Evolutionary conservation across 768 basidiomycete species (phyloP).

Genomic region (Boletus pseudo-olivaceus): DNA sequence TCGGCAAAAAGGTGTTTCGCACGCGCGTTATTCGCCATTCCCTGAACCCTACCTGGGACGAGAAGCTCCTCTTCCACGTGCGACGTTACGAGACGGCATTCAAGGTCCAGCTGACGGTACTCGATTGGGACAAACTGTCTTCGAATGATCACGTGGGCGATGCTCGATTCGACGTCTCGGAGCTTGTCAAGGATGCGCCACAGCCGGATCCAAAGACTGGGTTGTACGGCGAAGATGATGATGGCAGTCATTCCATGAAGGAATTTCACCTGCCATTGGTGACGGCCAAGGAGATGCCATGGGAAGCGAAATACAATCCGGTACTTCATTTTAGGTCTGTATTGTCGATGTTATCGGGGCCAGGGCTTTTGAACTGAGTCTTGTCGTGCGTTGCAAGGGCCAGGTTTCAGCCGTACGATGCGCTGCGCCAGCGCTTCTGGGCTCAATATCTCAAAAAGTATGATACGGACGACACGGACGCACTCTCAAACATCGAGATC

Average conservation of each 20-base stretch:
- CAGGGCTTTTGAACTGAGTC: not conserved
- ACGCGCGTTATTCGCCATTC: constrained; percentile 86
- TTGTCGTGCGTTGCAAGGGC: constrained; percentile 48
- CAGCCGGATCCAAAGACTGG: constrained; percentile 58
- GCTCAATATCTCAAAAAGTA: constrained; percentile 84
- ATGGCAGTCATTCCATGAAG: constrained; percentile 52
- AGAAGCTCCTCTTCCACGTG: constrained; percentile 94
- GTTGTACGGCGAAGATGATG: constrained; percentile 37
- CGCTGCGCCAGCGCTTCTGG: constrained; percentile 90
- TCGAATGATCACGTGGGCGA: constrained; percentile 90
- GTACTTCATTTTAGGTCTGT: constrained; percentile 59
- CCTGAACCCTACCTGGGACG: constrained; percentile 87
- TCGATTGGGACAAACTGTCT: constrained; percentile 95
- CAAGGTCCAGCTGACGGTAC: constrained; percentile 75
- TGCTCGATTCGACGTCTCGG: constrained; percentile 62
- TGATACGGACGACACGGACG: constrained; percentile 76
- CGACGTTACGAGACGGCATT: constrained; percentile 79
- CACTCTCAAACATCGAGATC: constrained; percentile 79
- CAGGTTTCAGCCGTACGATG: constrained; percentile 93
- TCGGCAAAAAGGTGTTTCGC: constrained; percentile 95
- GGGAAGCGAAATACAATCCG: constrained; percentile 75
- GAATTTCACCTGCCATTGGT: constrained; percentile 65
- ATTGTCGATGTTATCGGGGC: not conserved
- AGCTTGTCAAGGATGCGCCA: constrained; percentile 65
- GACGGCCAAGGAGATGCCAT: constrained; percentile 58